Evolutionary conservation across 73 alveolate species (phyloP).

Genomic region (Symbiodinium natans): DNA sequence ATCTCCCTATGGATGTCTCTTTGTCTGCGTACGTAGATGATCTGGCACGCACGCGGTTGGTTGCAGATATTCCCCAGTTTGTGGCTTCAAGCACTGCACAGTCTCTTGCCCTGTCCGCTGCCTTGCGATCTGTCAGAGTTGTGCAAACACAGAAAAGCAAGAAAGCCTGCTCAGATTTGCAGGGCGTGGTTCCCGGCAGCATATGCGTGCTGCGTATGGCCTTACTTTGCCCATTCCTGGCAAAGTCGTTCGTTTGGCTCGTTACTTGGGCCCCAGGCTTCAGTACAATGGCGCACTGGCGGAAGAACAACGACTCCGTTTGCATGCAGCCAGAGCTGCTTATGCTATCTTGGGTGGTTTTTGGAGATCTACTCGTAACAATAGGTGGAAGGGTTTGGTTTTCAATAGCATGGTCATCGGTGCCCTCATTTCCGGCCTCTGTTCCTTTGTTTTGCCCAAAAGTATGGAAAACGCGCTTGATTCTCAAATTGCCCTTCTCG

Average conservation of each 20-base stretch:
- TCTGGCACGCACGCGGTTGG: background rate
- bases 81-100: background rate
- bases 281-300: background rate
- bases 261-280: background rate
- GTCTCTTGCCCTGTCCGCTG: background rate
- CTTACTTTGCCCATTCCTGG: background rate
- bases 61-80: background rate
- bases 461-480: background rate
- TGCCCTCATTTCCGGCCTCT: background rate
- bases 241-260: background rate
- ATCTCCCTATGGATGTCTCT: too few relatives aligned
- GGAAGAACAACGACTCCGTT: background rate
- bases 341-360: background rate
- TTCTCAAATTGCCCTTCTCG: background rate
- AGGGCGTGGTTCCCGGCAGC: background rate
- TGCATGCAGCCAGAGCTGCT: background rate
- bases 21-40: background rate
- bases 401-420: background rate
- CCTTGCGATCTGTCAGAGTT: background rate
- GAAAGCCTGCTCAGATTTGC: background rate
- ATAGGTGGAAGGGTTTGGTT: background rate
- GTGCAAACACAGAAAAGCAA: background rate
- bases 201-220: background rate
- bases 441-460: background rate
- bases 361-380: background rate